Base-by-base conservation (phyloP, 306 rosid genomes). In the Fragaria nilgerrensis region DNA sequence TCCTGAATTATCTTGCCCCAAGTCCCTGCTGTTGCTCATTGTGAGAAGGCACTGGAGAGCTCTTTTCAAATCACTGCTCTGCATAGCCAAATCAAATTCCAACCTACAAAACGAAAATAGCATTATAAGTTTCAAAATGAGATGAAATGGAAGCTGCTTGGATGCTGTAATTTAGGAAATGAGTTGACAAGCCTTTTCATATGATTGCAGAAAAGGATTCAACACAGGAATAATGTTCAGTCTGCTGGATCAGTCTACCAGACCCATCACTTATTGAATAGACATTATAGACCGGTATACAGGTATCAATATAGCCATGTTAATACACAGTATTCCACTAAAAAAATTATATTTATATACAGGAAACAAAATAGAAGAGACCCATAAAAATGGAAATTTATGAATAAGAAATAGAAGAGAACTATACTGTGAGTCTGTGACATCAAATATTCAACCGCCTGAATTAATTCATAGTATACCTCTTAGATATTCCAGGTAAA, bases 1-100 rank as follows among this genome's bases (percentile, higher is more conserved):
- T 70, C 97, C 97, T 62, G 94, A 58, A 73, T 71, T 85, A 83
- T 92, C 97, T 37, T 85, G 83, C 70, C 99, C 99, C 77, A 95
- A 79, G 77, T 87, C 94, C 87, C 98, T 84, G 87, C 99, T 95
- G 84, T 95, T 95, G 88, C 99, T 95, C 99, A 95, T 95, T 80
- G 97, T 95, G 77, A 95, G 93, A 81, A 95, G 98, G 82, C 98
- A 92, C 85, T 95, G 98, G 53, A 95, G 98, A 79, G 99, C 99
- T 88, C 99, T 89, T 87, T 89, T 95, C 87, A 95, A 82, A 89
- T 95, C 97, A 77, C 84, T 91, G 84, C 99, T 93, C 83, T 91
- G 94, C 97, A 95, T 88, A 73, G 99, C 97, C 87, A 95, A 89
- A 89, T 95, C 99, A 86, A 92, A 95, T 85, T 95, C 99, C 88